Evolutionary conservation across 2,329 filamentous ascomycete species (phyloP), one percentile per base, ranked within the genome.

Genomic region (Cladophialophora bantiana): DNA sequence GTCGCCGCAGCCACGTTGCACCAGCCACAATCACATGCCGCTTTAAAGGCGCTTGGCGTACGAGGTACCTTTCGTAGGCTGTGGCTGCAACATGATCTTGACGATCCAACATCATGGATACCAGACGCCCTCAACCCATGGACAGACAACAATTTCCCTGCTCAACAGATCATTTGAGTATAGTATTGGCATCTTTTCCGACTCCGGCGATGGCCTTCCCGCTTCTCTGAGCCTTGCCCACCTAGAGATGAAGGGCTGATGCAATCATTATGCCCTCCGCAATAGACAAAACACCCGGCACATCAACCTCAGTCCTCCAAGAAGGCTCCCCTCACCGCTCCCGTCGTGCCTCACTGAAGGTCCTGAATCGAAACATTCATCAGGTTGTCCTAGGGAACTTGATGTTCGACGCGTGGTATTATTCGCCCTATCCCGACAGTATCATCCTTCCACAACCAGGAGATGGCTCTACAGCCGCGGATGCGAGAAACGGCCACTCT

Each of bases 351-450:
- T 71, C 73, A 4, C 38, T 74, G 10, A 69, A 70, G 50, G 56
- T 72, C 20, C 65, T 74, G 6, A 71, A 65, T 72, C 90, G 91
- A 65, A 97, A 96, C 77, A 90, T 97, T 71, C 88, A 93, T 75
- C 91, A 92, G 76, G 92, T 97, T 59, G 89, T 96, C 62, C 84
- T 97, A 68, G 94, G 94, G 4, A 88, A 93, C 73, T 84, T 95
- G 36, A 88, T 89, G 73, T 96, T 97, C 81, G 89, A 89, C 73
- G 91, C 94, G 2, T 97, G 94, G 93, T 97, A 95, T 77, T 92
- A 93, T 7, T 96, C 92, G 15, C 95, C 94, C 78, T 97, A 97
- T 77, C 80, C 88, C 4, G 83, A 96, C 86, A 82, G 93, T 40
- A 70, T 74, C 48, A 62, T 72, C 48, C 62, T 68, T 15, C 63